Base-by-base conservation (phyloP, 305 asterid genomes). In the Plantago coronopus region DNA sequence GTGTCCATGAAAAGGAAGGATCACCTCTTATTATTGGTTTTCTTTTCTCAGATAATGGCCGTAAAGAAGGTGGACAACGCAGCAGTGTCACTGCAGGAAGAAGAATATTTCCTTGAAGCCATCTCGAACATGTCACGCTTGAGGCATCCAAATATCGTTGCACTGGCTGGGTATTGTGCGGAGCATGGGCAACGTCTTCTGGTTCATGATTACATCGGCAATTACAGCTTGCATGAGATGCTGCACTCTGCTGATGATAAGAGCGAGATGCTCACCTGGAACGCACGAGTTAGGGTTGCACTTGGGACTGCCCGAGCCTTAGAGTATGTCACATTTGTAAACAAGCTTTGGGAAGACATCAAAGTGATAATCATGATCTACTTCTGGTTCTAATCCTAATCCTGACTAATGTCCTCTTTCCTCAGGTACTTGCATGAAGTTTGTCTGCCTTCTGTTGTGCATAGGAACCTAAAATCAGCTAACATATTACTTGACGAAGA, bases 391-490 rank as follows among this genome's bases (percentile, higher is more conserved):
- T 55, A 29, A 50, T 37, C 68, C 74, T 20, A 69, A 61, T 22
- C 68, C 74, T 20, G 68, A 61, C 15, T 54, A 34, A 29, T 57
- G n/a, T 65, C 65, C 50, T 62, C 42, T 64, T 63, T 63, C 64
- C 59, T 61, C 76, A 93, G 99, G 95, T 93, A 93, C 83, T 80
- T 89, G 96, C 99, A 93, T 61, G 99, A 93, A 81, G 99, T 89
- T 64, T 93, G 97, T 74, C 77, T 85, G 68, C 99, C 99, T 67
- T 85, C 93, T 10, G 84, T 93, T 74, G 89, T 89, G 63, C 99
- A 93, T 81, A 85, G 88, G 71, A 93, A 93, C 81, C 81, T 93
- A 65, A 93, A 93, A 75, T 87, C 99, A 0, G 91, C 95, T n/a
- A 93, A 93, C 73, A 93, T 93, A 65, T 81, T 93, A 71, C 85